Evolutionary conservation across 1,139 yeast genomes (phyloP).

Genomic region (Diutina neorugosa): DNA sequence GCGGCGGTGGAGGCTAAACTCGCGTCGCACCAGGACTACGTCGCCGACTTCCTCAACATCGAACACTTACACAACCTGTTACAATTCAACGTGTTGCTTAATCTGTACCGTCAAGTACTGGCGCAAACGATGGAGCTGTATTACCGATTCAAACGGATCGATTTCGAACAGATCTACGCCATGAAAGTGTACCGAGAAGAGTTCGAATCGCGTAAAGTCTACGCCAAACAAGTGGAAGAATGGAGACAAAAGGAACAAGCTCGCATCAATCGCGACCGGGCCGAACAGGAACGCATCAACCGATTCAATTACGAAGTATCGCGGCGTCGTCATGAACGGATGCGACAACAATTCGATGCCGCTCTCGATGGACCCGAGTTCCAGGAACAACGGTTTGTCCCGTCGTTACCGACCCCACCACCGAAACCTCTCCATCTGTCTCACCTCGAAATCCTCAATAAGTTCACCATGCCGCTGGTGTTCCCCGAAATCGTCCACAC

Average conservation of each 20-base stretch:
- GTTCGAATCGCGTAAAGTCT: slow-evolving; percentile 9
- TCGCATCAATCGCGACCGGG: background rate
- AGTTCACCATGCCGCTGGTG: slow-evolving; percentile 24
- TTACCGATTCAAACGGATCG: slow-evolving; percentile 26
- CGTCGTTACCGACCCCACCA: slow-evolving; percentile 2
- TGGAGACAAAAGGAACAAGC: background rate
- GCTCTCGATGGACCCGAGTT: slow-evolving; percentile 3
- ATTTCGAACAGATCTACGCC: slow-evolving; percentile 26
- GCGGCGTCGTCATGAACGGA: slow-evolving; percentile 7
- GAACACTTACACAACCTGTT: slow-evolving; percentile 34
- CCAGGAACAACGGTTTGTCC: slow-evolving; percentile 5
- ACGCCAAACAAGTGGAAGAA: background rate
- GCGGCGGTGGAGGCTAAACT: slow-evolving; percentile 20
- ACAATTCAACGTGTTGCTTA: slow-evolving; percentile 29
- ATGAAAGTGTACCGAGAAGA: slow-evolving; percentile 9
- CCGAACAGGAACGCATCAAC: background rate
- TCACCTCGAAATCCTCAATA: slow-evolving; percentile 11
- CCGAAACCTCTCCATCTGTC: slow-evolving; percentile 5
- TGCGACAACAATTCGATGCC: slow-evolving; percentile 4
- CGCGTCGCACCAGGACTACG: slow-evolving; percentile 18
- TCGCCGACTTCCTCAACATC: slow-evolving; percentile 27
- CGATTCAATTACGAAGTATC: slow-evolving; percentile 1
- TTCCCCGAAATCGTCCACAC: slow-evolving; percentile 21
- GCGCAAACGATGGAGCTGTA: slow-evolving; percentile 29
- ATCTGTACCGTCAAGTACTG: slow-evolving; percentile 29